Conservation (phyloP, 179 eudicot genomes). For the Silene coronaria region DNA sequence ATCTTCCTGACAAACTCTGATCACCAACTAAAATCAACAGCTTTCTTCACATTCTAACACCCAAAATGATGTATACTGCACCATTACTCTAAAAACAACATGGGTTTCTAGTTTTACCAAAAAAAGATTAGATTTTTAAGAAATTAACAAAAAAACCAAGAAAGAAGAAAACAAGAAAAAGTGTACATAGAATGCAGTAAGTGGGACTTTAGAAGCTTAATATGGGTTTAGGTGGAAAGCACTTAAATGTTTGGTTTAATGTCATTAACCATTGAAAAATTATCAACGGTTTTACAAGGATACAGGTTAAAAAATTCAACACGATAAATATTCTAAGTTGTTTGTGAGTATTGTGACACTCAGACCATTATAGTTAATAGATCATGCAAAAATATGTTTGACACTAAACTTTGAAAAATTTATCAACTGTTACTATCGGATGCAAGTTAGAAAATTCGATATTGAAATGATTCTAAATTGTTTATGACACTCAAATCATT, state of each 20-base stretch:
- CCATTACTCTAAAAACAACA: slow-evolving; percentile 22
- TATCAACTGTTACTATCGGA: no score
- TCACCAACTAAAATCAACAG: slow-evolving; percentile 8
- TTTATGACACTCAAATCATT: no score
- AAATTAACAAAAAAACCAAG: slow-evolving; percentile 11
- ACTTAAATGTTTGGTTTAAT: slow-evolving; percentile 29
- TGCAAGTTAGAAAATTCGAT: no score
- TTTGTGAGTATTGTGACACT: slow-evolving; percentile 4
- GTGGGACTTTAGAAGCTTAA: slow-evolving; percentile 22
- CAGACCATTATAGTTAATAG: no score
- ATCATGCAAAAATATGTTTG: background rate
- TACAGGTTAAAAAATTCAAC: no score
- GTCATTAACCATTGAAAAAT: slow-evolving; percentile 18
- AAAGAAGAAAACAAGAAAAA: slow-evolving; percentile 1
- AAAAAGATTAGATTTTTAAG: background rate
- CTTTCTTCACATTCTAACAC: slow-evolving; percentile 24
- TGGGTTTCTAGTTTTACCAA: slow-evolving; percentile 13
- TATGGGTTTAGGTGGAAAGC: slow-evolving; percentile 40
- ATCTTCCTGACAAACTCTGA: slow-evolving; percentile 25
- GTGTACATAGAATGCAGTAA: slow-evolving; percentile 26
- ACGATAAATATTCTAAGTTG: background rate
- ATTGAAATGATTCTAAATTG: background rate
- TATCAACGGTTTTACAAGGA: no score
- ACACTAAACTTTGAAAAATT: slow-evolving; percentile 16
- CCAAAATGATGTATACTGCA: slow-evolving; percentile 16